phyloP scores from a whole-genome alignment of 2,329 filamentous ascomycete species.

The Tolypocladium tundrense region DNA sequence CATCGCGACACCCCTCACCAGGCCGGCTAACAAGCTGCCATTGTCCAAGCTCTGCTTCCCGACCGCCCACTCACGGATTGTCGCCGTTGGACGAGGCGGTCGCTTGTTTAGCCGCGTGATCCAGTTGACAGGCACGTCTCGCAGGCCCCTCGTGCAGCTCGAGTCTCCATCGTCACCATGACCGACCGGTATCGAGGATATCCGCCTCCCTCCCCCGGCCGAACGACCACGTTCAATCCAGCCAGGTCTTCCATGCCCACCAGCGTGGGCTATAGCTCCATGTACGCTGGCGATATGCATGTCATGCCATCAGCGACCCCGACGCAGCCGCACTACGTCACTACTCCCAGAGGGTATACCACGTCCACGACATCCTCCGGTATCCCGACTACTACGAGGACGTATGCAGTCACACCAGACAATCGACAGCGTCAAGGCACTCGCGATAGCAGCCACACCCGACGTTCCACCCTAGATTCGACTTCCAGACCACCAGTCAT shows the following conservation, averaged over 20 bases:
- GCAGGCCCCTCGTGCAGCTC: not conserved
- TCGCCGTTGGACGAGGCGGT: not conserved
- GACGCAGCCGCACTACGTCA: slow-evolving; percentile 20
- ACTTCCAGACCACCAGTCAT: slow-evolving; percentile 42
- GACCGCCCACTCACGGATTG: no score
- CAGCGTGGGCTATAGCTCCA: slow-evolving; percentile 36
- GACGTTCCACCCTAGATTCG: slow-evolving; percentile 43
- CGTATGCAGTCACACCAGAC: slow-evolving; percentile 47
- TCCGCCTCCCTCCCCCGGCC: slow-evolving; percentile 23
- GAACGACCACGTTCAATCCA: slow-evolving; percentile 35
- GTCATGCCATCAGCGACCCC: slow-evolving; percentile 34
- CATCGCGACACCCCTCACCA: not conserved
- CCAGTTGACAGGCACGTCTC: not conserved
- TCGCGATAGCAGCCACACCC: slow-evolving; percentile 36
- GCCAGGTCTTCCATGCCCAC: slow-evolving; percentile 44
- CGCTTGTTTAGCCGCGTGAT: not conserved
- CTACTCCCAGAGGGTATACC: slow-evolving; percentile 23
- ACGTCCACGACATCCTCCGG: slow-evolving; percentile 22
- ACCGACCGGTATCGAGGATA: slow-evolving; percentile 35
- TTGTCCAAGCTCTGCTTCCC: not conserved
- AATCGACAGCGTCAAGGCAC: slow-evolving; percentile 35
- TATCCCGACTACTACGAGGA: slow-evolving; percentile 36
- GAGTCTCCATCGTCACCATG: slow-evolving; percentile 23
- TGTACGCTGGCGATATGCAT: slow-evolving; percentile 44
- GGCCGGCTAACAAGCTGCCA: not conserved